These are phyloP conservation scores for Mycena floridula DNA, from an alignment of 768 basidiomycete genomes.

Conservation along the genomic window DNA sequence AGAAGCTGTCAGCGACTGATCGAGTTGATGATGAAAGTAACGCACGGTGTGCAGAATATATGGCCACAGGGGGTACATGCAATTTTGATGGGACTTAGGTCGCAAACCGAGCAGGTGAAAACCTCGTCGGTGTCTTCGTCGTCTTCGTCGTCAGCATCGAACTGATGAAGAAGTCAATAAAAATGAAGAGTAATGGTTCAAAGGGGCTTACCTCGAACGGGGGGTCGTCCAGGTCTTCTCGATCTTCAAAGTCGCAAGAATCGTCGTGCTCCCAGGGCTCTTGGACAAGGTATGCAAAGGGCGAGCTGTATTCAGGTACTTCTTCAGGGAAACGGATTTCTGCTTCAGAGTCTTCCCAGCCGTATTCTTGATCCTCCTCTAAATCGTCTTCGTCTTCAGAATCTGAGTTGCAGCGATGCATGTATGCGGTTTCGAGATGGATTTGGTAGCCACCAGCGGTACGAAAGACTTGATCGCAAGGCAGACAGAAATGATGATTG, in stretches of 20 bases:
- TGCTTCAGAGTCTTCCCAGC: constrained; percentile 2
- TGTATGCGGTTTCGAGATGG: constrained; percentile 1
- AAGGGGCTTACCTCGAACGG: too few species aligned
- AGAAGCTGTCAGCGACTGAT: too few species aligned
- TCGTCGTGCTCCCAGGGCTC: constrained; percentile 1
- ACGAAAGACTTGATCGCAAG: constrained; percentile 1
- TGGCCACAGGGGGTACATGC: constrained; percentile 2
- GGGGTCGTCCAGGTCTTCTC: background rate
- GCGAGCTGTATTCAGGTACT: background rate
- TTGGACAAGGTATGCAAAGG: background rate
- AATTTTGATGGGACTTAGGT: background rate
- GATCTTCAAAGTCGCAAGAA: constrained; percentile 3
- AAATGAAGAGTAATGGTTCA: too few species aligned
- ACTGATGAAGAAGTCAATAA: too few species aligned
- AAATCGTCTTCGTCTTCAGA: constrained; percentile 1
- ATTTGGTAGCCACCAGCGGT: constrained; percentile 2
- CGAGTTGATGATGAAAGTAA: too few species aligned
- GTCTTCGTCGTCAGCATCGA: background rate
- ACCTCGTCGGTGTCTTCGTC: background rate
- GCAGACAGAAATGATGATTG: background rate
- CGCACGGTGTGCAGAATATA: constrained; percentile 1
- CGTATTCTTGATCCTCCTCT: background rate
- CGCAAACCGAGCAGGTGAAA: constrained; percentile 1
- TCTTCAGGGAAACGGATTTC: background rate
- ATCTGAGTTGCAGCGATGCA: background rate